Base-by-base conservation (phyloP, 805 yeast genomes). In the Starmerella kuoi region DNA sequence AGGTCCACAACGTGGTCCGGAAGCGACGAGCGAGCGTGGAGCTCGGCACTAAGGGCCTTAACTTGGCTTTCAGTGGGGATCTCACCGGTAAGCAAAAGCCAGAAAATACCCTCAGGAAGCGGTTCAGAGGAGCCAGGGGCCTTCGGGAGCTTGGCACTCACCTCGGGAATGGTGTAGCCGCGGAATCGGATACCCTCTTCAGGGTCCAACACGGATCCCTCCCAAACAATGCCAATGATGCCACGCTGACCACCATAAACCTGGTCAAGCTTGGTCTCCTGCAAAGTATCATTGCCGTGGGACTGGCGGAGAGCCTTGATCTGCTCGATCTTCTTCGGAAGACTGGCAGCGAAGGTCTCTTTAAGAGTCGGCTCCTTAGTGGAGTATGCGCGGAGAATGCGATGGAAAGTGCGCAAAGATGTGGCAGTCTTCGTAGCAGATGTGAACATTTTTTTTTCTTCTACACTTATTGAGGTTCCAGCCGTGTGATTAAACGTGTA, bases 231-330 rank as follows among this genome's bases (percentile, higher is more conserved):
- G 55, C 84, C 83, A 64, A 78, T 77, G 63, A 81, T 77, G 60
- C 93, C 93, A 63, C 93, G 74, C 87, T 78, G 78, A 69, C 93
- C 93, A 67, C 93, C 93, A 65, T 80, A 82, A 31, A 86, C 87
- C 67, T 80, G 88, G 62, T 77, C 84, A 48, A 81, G 67, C 44
- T 69, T 63, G 50, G 79, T 79, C 63, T 80, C 84, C 52, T 85
- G 88, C 51, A 81, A 77, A 39, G 70, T 80, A 60, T 82, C 74
- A 63, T 54, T 51, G 42, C 97, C 98, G 65, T 88, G 74, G 59
- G 86, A 93, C 64, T 83, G 73, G 68, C 88, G 86, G 65, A 88
- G 77, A 57, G 77, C 61, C 70, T 80, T 82, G 66, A 91, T 79
- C 70, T 86, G 84, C 65, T 85, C 95, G 55, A 81, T 81, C 71